phyloP scores from a whole-genome alignment of 177 flowering plant genomes.

The Vitis hybrid region DNA sequence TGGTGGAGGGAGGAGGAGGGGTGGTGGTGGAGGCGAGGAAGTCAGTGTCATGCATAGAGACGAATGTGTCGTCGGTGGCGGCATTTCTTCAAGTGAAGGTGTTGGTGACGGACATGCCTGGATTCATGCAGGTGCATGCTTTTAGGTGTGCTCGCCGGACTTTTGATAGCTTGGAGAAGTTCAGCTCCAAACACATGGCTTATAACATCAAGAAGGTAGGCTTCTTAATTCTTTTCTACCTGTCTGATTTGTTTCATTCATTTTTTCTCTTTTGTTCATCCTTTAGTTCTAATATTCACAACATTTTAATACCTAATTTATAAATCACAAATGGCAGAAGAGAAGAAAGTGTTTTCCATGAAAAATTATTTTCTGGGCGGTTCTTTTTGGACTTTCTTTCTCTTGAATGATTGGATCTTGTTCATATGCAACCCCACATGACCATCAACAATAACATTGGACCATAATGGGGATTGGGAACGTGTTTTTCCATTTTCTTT shows the following conservation, averaged over 20 bases:
- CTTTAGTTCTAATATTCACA: not conserved
- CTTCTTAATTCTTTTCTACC: not conserved
- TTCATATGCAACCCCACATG: not conserved
- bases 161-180: slow-evolving; percentile 72
- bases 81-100: slow-evolving; percentile 71
- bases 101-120: slow-evolving; percentile 79
- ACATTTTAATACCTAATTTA: not conserved
- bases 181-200: slow-evolving; percentile 79
- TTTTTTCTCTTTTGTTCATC: not conserved
- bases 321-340: not conserved
- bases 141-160: slow-evolving; percentile 67
- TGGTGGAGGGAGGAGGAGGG: not conserved
- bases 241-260: not conserved
- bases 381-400: slow-evolving; percentile 11
- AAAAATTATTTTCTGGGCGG: not conserved
- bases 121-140: slow-evolving; percentile 85
- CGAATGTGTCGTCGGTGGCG: slow-evolving; percentile 44
- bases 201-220: slow-evolving; percentile 79
- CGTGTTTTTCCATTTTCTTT: not conserved
- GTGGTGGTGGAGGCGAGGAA: slow-evolving; percentile 41
- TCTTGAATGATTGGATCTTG: slow-evolving; percentile 12
- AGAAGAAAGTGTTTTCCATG: not conserved
- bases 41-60: slow-evolving; percentile 63
- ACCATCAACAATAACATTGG: not conserved
- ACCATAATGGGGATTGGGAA: not conserved